A percentile compares a stretch with the other conserved stretches of the same genome.
phyloP scores from a whole-genome alignment of 2,329 filamentous ascomycete genomes.

The Lasiodiplodia sp. region DNA sequence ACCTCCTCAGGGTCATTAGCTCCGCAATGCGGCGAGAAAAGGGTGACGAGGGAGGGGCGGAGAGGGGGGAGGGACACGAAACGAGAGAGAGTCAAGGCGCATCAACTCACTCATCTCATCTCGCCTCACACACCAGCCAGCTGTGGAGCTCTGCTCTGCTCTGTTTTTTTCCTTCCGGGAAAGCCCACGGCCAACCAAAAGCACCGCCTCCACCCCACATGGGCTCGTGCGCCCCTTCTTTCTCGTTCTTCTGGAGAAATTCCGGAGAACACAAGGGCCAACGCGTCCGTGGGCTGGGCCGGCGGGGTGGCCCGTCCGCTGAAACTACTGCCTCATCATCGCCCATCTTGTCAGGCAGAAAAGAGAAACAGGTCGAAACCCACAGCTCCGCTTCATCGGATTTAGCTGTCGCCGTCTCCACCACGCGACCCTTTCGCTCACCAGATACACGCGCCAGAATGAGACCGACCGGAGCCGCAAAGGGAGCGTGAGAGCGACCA shows the following conservation, averaged over 20 bases:
- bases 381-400: background rate
- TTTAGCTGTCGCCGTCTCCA: background rate
- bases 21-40: background rate
- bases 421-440: background rate
- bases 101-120: background rate
- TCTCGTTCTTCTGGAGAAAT: conserved; percentile 14
- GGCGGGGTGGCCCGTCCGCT: background rate
- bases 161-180: background rate
- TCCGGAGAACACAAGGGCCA: conserved; percentile 5
- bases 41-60: background rate
- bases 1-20: background rate
- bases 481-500: too few relatives aligned
- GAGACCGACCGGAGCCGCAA: background rate
- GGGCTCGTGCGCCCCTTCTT: background rate
- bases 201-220: conserved; percentile 10
- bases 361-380: background rate
- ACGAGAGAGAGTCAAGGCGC: background rate
- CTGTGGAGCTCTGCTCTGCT: background rate
- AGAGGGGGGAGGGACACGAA: background rate
- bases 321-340: background rate
- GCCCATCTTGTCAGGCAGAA: background rate
- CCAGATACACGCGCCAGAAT: background rate
- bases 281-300: background rate
- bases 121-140: background rate
- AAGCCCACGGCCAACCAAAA: background rate